Base-by-base conservation (phyloP, 306 rosid species). In the Pachyrhizus erosus region DNA sequence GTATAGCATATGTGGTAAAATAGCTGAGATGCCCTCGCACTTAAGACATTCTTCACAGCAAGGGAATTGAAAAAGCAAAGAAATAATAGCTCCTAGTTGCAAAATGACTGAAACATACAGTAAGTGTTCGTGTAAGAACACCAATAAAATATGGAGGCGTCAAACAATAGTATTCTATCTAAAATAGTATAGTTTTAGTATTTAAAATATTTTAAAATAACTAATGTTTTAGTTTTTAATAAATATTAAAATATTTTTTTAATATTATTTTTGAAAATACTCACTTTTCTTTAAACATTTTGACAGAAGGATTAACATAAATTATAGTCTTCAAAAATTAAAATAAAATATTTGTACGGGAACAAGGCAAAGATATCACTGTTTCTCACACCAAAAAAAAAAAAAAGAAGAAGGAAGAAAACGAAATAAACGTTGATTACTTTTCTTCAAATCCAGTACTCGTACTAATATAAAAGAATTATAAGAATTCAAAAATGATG, bases 21-120 rank as follows among this genome's bases (percentile, higher is more conserved):
- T 81, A n/a, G n/a, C n/a, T 82, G 85, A 77, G 81, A 72, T 79
- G 73, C 24, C 70, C 67, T 69, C 17, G 77, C 82, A 87, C 84
- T 86, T 58, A 87, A 84, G 88, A 70, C 84, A 77, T 75, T 58
- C 66, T 64, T 74, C 42, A 61, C 27, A 5, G 8, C 61, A 55
- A 51, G 12, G n/a, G 55, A 70, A 46, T 80, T 84, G 74, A 73
- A 68, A 80, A 80, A 68, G 79, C 21, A 75, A 75, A 77, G 5
- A 84, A 84, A 48, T 75, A 75, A 75, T 79, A 37, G 23, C 70
- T 27, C 39, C 81, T 76, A 9, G 17, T 48, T 78, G 37, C 17
- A n/a, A 58, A 66, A 73, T 23, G 34, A 57, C 70, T 68, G 45
- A 40, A 68, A 20, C 51, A n/a, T 34, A 3, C 26, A 57, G 5